phyloP scores from a whole-genome alignment of 2,329 filamentous ascomycete species.

The Penicillium sp. region DNA sequence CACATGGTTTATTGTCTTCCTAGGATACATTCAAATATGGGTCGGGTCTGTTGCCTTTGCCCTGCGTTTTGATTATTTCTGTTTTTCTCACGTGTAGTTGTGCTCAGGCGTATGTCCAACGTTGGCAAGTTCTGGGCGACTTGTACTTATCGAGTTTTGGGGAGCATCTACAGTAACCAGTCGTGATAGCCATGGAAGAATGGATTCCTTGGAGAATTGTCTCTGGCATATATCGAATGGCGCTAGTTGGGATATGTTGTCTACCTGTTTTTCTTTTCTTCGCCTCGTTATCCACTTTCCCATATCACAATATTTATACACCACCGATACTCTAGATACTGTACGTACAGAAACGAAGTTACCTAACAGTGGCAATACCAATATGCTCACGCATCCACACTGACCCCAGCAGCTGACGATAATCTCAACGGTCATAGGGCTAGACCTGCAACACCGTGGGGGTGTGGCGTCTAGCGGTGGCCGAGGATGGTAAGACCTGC shows the following conservation, averaged over 20 bases:
- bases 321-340: neutral
- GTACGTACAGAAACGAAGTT: neutral
- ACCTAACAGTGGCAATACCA: conserved; percentile 17
- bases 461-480: conserved; percentile 12
- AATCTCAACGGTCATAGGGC: neutral
- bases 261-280: neutral
- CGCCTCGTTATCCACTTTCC: neutral
- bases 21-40: neutral
- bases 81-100: neutral
- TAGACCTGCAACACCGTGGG: conserved; percentile 4
- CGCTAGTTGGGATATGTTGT: neutral
- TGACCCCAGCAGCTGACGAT: neutral
- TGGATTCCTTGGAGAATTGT: too few relatives aligned
- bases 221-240: neutral
- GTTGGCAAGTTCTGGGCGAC: neutral
- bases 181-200: neutral
- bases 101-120: neutral
- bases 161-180: too few relatives aligned
- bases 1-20: neutral
- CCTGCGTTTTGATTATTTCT: neutral
- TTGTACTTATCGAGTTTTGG: neutral
- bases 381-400: neutral
- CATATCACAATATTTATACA: neutral
- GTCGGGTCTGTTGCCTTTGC: neutral
- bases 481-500: neutral